phyloP scores from a whole-genome alignment of 2,329 filamentous ascomycete genomes.

The Macrophomina tecta region DNA sequence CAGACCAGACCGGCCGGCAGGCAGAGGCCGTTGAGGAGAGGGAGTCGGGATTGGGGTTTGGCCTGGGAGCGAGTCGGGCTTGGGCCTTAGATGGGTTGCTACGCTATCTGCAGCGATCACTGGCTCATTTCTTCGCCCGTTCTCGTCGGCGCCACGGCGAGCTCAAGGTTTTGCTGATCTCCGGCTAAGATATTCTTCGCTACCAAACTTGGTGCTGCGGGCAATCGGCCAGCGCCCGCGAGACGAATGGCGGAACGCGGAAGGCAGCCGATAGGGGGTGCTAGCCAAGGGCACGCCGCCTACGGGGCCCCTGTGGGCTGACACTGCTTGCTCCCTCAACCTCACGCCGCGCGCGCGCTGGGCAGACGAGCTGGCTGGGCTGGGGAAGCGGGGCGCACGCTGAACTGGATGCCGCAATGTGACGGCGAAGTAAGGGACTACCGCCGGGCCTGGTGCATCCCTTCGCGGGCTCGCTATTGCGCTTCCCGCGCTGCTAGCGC shows the following conservation, averaged over 20 bases:
- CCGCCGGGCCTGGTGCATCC: slow-evolving; percentile 21
- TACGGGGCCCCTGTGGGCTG: neutral
- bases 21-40: slow-evolving; percentile 4
- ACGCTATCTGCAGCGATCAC: slow-evolving; percentile 16
- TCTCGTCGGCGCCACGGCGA: slow-evolving; percentile 21
- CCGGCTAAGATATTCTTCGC: slow-evolving; percentile 25
- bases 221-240: slow-evolving; percentile 5
- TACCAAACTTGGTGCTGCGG: slow-evolving; percentile 23
- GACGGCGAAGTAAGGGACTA: slow-evolving; percentile 27
- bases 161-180: slow-evolving; percentile 27
- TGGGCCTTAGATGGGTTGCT: neutral
- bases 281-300: slow-evolving; percentile 11
- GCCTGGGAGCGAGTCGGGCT: slow-evolving; percentile 1
- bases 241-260: slow-evolving; percentile 23
- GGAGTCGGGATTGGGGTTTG: neutral
- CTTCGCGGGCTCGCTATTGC: slow-evolving; percentile 16
- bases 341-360: slow-evolving; percentile 1
- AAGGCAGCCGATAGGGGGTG: slow-evolving; percentile 11
- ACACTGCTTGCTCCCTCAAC: neutral
- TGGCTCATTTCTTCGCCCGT: slow-evolving; percentile 22
- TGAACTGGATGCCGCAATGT: slow-evolving; percentile 3
- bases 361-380: neutral
- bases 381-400: slow-evolving; percentile 8
- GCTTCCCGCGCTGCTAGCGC: slow-evolving; percentile 22
- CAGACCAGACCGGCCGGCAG: neutral